Base-by-base conservation (phyloP, 2,329 filamentous ascomycete species). In the Chalara sp. region DNA sequence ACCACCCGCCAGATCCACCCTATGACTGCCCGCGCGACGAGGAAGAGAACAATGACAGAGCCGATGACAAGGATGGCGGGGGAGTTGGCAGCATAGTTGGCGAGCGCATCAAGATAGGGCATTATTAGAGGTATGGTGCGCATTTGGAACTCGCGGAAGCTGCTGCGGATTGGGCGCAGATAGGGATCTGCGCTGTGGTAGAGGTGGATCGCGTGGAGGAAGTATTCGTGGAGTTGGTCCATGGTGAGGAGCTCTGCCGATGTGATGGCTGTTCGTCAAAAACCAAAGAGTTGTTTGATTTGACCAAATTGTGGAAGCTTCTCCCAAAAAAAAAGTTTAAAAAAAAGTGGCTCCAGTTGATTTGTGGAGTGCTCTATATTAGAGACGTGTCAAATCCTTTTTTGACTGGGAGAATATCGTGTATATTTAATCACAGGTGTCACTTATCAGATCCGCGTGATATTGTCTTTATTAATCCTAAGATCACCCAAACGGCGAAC, bases 1-100 rank as follows among this genome's bases (percentile, higher is more conserved):
- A 95, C 74, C 21, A 89, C 70, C 53, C 88, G 79, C 54, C 83
- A 81, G 13, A 89, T 72, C 71, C 86, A 85, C 65, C 84, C 78
- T 56, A 84, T 70, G 41, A 93, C 72, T 57, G 80, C 79, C 53
- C 84, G 68, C 10, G 75, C 76, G 51, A 91, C 65, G 63, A 89
- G 73, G 47, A 92, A 67, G 50, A 83, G 69, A 32, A 83, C 58
- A 43, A 84, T 68, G 4, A 87, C 71, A 6, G 83, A 61, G 11
- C 74, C 71, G 47, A 85, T 68, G 7, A 77, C 72, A 44, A 76
- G 67, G 50, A 76, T 65, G 10, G 58, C 53, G 7, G 61, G 62
- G 0, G 58, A 58, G 6, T 58, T 51, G 43, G 58, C 58, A 5
- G 61, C 55, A 44, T 52, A 49, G 10, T 43, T 10, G 5, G 53